Base-by-base conservation (phyloP, 139 green algal species). In the Chlorella sp. region DNA sequence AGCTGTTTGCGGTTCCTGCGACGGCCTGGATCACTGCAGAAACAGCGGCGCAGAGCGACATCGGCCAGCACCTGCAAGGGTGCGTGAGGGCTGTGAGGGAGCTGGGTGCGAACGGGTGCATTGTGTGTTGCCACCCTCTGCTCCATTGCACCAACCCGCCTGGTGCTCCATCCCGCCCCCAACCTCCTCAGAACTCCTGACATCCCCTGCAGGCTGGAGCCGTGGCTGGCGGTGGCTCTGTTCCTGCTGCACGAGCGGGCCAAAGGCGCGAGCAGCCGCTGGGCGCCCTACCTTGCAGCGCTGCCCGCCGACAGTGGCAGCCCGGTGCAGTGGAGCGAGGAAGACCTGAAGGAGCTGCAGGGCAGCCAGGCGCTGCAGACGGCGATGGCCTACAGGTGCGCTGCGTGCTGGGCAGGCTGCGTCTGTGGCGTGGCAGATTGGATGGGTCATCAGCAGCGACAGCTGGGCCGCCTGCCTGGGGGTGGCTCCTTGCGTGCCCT, bases 171-270 rank as follows among this genome's bases (percentile, higher is more conserved):
- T n/a, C n/a, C n/a, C n/a, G n/a, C n/a, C n/a, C n/a, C n/a, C n/a
- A n/a, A n/a, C 26, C 60, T 32, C 60, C 60, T 28, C 20, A 32
- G 21, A n/a, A 30, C 21, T 36, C 62, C 26, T 34, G 25, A 16
- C 62, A 18, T 9, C 18, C 4, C 23, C 11, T 25, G 56, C 75
- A 82, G 76, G 36, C 78, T 95, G 72, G 92, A 95, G 85, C 87
- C 93, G 18, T 98, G 95, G 95, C 70, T 96, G 80, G 90, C 94
- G 75, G 47, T 97, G 3, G 88, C 95, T 11, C 86, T 98, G 39
- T 88, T 94, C 41, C 84, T 98, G n/a, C 69, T 97, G 18, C 73
- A 90, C n/a, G 93, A 96, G 72, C 84, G 87, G 4, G 41, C 63
- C 64, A 80, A 73, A 36, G 83, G 38, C 38, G 56, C 41, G 2